Base-by-base conservation (phyloP, 2,329 filamentous ascomycete genomes). In the Penicillium sp. region DNA sequence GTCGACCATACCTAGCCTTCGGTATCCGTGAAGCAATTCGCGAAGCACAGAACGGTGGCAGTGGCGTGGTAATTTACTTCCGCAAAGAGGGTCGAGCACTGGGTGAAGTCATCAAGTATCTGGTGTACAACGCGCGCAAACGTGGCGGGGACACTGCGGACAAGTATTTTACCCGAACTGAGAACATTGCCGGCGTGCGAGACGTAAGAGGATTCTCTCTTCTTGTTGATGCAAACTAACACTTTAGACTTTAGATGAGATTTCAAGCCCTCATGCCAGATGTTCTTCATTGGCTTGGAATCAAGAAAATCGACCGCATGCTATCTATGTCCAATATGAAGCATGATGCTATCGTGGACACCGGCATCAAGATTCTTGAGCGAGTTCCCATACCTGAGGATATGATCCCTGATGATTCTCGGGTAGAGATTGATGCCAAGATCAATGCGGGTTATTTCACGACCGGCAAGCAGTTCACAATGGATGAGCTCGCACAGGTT, bases 381-480 rank as follows among this genome's bases (percentile, higher is more conserved):
- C 85, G 93, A 58, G 87, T 98, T 47, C 92, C 96, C 58, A 91
- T 98, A 62, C 95, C 93, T 5, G 91, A 96, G 8, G 90, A 95
- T 31, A 87, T 95, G 84, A 97, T 98, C 67, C 95, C 95, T 11
- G 91, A 89, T 62, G 95, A 98, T 76, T 96, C 92, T 52, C 84
- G 93, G 64, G 95, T 98, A n/a, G 95, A 99, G 76, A 99, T 98
- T 70, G 95, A 98, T 75, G 95, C 95, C 57, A 98, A 98, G 81
- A 97, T 98, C 72, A 95, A 93, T 67, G 92, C 93, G 58, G 95
- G 86, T 19, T 88, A 88, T 70, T 88, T 97, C 73, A 97, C 93
- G 6, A 91, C 89, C 13, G 93, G 93, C 50, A 92, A 95, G 76
- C 85, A 91, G 67, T 91, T 96, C 85, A 95, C 90, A 2, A 86